A percentile compares a stretch with the other conserved stretches of the same genome.
Conservation (phyloP, 140 eudicot genomes). For the Erigeron philadelphicus region DNA sequence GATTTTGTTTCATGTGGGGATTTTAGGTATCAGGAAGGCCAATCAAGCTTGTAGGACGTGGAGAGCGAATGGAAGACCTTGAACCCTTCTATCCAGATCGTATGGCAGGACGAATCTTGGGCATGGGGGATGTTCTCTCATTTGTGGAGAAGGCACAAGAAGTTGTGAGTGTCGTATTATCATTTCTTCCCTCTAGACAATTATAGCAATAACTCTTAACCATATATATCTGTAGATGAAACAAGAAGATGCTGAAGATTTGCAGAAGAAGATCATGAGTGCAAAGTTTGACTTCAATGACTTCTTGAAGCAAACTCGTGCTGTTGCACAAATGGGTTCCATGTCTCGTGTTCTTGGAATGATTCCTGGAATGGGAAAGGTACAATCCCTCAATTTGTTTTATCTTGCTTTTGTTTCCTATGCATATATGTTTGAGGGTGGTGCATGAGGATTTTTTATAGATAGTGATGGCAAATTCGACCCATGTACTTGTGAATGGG, state of each 20-base stretch:
- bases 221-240: slow-evolving; percentile 51
- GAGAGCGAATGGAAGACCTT: slow-evolving; percentile 98
- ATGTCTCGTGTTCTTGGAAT: slow-evolving; percentile 96
- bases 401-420: background rate
- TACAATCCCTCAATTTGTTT: slow-evolving; percentile 14
- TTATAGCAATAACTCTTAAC: background rate
- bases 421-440: background rate
- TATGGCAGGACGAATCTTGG: slow-evolving; percentile 96
- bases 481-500: background rate
- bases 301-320: slow-evolving; percentile 89
- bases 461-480: background rate
- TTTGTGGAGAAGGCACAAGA: slow-evolving; percentile 97
- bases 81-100: slow-evolving; percentile 98
- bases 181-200: background rate
- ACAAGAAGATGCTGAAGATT: slow-evolving; percentile 92
- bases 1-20: slow-evolving; percentile 6
- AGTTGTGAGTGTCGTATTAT: slow-evolving; percentile 64
- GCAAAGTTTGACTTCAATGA: slow-evolving; percentile 94
- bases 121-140: slow-evolving; percentile 98
- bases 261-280: slow-evolving; percentile 89
- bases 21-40: slow-evolving; percentile 98
- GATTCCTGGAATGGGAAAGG: slow-evolving; percentile 99
- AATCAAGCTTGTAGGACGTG: slow-evolving; percentile 93
- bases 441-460: background rate
- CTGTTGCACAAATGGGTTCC: slow-evolving; percentile 93